Percentiles rank a stretch among this genome's conserved stretches.
phyloP scores from a whole-genome alignment of 345 rosid genomes.

The Clausena lansium region DNA sequence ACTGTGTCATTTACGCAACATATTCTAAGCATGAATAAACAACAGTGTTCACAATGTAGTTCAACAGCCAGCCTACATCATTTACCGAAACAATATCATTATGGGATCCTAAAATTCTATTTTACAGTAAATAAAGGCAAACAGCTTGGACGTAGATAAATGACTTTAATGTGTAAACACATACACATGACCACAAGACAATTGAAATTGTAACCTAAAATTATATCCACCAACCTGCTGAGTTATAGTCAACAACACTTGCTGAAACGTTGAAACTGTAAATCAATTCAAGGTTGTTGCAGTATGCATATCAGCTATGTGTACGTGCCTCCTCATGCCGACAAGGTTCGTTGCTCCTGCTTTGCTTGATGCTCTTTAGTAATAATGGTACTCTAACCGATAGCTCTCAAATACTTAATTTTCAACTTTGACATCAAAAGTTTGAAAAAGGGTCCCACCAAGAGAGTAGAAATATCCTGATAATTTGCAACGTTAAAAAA shows the following conservation, averaged over 20 bases:
- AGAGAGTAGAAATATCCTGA: conserved; percentile 19
- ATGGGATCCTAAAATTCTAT: neutral
- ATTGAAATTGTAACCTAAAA: neutral
- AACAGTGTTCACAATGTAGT: neutral
- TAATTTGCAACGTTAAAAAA: conserved; percentile 31
- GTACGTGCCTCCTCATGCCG: conserved; percentile 23
- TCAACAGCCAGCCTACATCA: neutral
- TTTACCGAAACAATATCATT: neutral
- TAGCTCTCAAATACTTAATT: conserved; percentile 27
- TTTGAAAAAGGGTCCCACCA: conserved; percentile 24
- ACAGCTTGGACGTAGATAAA: neutral
- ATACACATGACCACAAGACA: neutral
- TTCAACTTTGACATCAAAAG: conserved; percentile 34
- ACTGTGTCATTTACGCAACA: neutral
- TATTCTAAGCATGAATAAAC: neutral
- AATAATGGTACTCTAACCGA: conserved; percentile 31
- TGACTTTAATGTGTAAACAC: neutral
- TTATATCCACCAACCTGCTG: conserved; percentile 23
- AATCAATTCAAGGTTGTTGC: conserved; percentile 26
- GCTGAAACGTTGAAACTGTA: conserved; percentile 19
- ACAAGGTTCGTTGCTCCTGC: conserved; percentile 38
- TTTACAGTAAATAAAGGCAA: neutral
- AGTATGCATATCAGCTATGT: conserved; percentile 29
- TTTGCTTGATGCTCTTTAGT: conserved; percentile 37
- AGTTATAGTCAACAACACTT: conserved; percentile 27